These are phyloP conservation scores for Ulmus americana DNA, from an alignment of 331 rosid genomes.

Conservation along the genomic window DNA sequence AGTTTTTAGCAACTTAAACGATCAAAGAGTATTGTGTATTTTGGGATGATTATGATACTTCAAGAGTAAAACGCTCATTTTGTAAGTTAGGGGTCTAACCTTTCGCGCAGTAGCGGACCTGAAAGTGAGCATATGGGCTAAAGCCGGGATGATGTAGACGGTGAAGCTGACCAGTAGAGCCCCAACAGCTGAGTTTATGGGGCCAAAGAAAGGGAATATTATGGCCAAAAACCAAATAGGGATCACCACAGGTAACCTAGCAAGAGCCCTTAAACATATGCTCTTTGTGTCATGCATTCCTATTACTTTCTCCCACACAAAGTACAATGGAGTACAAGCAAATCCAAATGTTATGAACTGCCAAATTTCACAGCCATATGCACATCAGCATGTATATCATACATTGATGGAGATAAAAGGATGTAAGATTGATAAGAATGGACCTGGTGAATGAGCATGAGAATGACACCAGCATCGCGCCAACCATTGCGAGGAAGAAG, in stretches of 20 bases:
- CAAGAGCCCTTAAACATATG: conserved; percentile 74
- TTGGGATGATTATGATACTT: too few species aligned
- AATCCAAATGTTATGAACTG: conserved; percentile 95
- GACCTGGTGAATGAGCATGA: conserved; percentile 98
- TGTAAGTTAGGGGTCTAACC: conserved; percentile 34
- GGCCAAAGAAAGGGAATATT: conserved; percentile 93
- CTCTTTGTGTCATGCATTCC: conserved; percentile 93
- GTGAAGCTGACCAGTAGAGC: conserved; percentile 95
- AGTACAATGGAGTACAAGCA: conserved; percentile 90
- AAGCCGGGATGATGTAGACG: conserved; percentile 81
- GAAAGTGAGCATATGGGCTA: conserved; percentile 85
- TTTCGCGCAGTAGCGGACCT: conserved; percentile 76
- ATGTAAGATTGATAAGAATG: not conserved
- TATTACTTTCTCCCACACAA: conserved; percentile 96
- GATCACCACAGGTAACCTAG: conserved; percentile 85
- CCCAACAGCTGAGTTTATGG: conserved; percentile 94
- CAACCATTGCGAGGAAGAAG: conserved; percentile 68
- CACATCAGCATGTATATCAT: not conserved
- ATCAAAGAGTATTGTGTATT: too few species aligned
- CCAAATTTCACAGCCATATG: not conserved
- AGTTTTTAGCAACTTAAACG: too few species aligned
- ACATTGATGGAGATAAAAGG: too few species aligned
- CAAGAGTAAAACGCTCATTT: too few species aligned
- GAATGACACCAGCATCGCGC: conserved; percentile 65
- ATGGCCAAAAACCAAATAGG: conserved; percentile 96